Evolutionary conservation across 2,329 filamentous ascomycete genomes (phyloP), one percentile per base, ranked within the genome.

Genomic region (Stenocarpella maydis): DNA sequence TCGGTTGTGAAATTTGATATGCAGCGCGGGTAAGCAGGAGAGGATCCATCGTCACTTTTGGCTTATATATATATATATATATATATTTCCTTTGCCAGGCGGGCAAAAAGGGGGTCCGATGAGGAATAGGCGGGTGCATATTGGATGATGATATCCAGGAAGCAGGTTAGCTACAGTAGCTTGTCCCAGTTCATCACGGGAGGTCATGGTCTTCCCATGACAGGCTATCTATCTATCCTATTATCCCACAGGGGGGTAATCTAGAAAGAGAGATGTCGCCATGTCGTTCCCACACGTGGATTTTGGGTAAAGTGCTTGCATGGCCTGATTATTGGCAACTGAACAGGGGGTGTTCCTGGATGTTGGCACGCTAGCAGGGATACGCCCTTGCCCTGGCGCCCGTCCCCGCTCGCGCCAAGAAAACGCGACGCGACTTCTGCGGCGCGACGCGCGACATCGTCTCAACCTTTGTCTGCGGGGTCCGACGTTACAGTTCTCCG

Each of bases 291-390:
- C 37, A 39, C 28, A 24, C 43, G 43, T 49, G 43, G 58, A 43
- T 37, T 58, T 55, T n/a, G 28, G 41, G 28, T 58, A 58, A 39
- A 67, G 64, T 67, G 64, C 64, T 67, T 58, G 64, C 64, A 67
- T 67, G 41, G 8, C 5, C 15, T 47, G 43, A 21, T 39, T 17
- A 19, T 21, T 34, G 19, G 17, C 39, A 19, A 19, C 19, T n/a
- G 24, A 21, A 8, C 55, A 60, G 58, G 21, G 26, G 19, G 41
- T 21, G 41, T 34, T 61, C 55, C 55, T 61, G 39, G 5, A 21
- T 17, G 24, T 7, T 28, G 24, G 24, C 15, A 4, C 4, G 15
- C 41, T 34, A 47, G 41, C 58, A 47, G n/a, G 58, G 58, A 19
- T 47, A 12, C 3, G 8, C 58, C 58, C 41, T 31, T 24, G 41